These are phyloP conservation scores for Schizochytrium sp. DNA, from an alignment of 108 stramenopile species.

Conservation along the genomic window DNA sequence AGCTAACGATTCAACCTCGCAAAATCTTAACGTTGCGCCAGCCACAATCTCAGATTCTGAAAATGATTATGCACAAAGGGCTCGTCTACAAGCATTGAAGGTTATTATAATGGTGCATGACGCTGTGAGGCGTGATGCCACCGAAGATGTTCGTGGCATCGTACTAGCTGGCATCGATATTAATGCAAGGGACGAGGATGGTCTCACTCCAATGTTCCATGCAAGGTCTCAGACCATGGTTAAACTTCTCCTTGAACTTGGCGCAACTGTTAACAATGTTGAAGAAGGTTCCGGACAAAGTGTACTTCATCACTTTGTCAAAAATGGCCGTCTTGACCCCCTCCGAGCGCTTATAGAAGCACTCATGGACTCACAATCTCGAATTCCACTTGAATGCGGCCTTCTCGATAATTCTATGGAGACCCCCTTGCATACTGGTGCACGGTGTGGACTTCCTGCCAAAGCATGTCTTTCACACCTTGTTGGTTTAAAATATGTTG, in stretches of 20 bases:
- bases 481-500: too few species aligned
- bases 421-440: background rate
- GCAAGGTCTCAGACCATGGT: constrained; percentile 44
- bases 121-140: constrained; percentile 9
- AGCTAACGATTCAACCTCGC: background rate
- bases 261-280: background rate
- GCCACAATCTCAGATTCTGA: too few species aligned
- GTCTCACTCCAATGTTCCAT: background rate
- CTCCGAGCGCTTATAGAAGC: background rate
- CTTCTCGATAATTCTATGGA: background rate
- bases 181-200: background rate
- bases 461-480: too few species aligned
- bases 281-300: background rate
- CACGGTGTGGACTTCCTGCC: background rate
- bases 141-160: background rate
- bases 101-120: constrained; percentile 21
- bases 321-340: background rate
- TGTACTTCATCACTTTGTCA: background rate
- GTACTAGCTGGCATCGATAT: constrained; percentile 49
- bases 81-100: background rate
- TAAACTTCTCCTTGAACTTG: background rate
- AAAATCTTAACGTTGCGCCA: background rate
- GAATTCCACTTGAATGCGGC: background rate
- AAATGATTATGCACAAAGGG: background rate
- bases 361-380: background rate